Evolutionary conservation across 2,329 filamentous ascomycete genomes (phyloP).

Genomic region (Xylaria sp.): DNA sequence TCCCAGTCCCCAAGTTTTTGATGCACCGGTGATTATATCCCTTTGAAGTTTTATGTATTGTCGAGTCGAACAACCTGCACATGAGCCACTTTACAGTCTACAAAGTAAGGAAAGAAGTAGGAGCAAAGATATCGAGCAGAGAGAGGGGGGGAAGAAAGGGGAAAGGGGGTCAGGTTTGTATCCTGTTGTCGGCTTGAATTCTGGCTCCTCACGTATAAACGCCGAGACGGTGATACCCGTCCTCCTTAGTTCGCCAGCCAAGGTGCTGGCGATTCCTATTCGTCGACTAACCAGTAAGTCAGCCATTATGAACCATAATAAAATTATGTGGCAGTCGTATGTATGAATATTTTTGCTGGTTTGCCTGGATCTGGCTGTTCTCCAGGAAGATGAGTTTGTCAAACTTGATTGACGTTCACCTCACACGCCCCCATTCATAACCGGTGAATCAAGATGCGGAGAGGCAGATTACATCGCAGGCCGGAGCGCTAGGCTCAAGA

Average conservation of each 20-base stretch:
- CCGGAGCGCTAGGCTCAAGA: not conserved
- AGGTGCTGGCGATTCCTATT: not conserved
- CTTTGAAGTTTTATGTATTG: too few relatives aligned
- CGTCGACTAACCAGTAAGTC: not conserved
- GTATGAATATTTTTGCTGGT: not conserved
- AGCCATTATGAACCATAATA: constrained; percentile 4
- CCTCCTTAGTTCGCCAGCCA: constrained; percentile 5
- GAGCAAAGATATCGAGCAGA: too few relatives aligned
- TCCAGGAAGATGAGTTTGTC: not conserved
- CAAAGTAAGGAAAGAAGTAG: not conserved
- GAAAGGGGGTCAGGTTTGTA: too few relatives aligned
- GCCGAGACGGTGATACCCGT: constrained; percentile 8
- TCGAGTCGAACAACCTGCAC: constrained; percentile 4
- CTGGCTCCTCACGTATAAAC: not conserved
- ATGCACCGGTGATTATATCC: too few relatives aligned
- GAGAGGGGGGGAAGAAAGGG: too few relatives aligned
- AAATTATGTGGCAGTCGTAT: not conserved
- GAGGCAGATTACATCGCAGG: not conserved
- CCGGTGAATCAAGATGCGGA: not conserved
- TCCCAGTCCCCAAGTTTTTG: too few relatives aligned
- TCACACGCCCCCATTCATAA: not conserved
- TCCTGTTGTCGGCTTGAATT: constrained; percentile 2
- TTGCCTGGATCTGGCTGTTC: not conserved
- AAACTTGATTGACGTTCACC: not conserved
- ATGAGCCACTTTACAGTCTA: constrained; percentile 16